Percentiles rank a stretch among this genome's conserved stretches.
Conservation (phyloP, 2,329 filamentous ascomycete species). For the Parascedosporium putredinis region DNA sequence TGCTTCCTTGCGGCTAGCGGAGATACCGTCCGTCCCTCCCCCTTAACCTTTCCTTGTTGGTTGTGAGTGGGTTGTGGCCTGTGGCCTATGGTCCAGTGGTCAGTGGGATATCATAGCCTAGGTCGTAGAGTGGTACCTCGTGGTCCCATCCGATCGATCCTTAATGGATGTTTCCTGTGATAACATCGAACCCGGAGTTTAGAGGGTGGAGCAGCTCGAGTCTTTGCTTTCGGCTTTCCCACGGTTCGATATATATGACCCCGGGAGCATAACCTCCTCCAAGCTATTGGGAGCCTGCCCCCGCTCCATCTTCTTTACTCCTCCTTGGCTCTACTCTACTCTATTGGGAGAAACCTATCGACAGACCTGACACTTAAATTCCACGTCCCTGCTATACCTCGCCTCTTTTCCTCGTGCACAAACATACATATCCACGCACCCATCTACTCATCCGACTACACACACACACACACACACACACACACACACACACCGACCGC, state of each 20-base stretch:
- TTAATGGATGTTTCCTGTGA: not conserved
- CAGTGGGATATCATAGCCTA: not conserved
- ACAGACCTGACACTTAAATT: no score
- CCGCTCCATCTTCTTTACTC: not conserved
- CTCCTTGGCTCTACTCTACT: not conserved
- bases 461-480: not conserved
- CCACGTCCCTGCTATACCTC: no score
- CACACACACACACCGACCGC: not conserved
- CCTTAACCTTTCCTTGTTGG: not conserved
- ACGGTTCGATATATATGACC: conserved; percentile 2
- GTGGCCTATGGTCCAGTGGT: no score
- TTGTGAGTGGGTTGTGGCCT: conserved; percentile 3
- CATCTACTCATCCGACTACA: not conserved
- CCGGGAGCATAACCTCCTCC: not conserved
- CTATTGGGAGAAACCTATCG: no score
- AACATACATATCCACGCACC: not conserved
- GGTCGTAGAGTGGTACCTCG: conserved; percentile 1
- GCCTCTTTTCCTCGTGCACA: no score
- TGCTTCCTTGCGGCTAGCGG: not conserved
- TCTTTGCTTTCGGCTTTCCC: not conserved
- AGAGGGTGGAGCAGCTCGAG: not conserved
- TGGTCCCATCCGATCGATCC: no score
- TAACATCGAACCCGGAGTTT: not conserved
- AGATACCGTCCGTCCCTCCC: not conserved
- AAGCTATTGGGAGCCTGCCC: no score